Evolutionary conservation across 129 eudicot genomes (phyloP).

Genomic region (Rutidosis leptorrhynchoides): DNA sequence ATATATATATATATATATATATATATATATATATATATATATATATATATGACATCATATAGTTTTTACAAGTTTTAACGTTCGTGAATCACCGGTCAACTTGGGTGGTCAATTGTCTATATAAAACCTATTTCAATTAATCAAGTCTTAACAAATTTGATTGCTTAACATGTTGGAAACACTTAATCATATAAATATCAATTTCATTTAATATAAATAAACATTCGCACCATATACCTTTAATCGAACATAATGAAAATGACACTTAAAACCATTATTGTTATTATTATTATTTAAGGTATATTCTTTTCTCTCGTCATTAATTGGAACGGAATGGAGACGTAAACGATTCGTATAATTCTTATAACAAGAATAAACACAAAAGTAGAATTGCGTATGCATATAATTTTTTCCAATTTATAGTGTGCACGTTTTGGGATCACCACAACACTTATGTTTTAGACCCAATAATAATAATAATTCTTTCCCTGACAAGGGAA

Average conservation of each 20-base stretch:
- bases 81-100: too few species aligned
- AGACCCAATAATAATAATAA: neutral
- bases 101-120: too few species aligned
- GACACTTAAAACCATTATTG: too few species aligned
- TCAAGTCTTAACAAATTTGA: too few species aligned
- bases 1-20: too few species aligned
- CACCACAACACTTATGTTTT: neutral
- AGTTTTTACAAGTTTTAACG: too few species aligned
- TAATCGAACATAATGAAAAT: conserved; percentile 13
- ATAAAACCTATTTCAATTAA: too few species aligned
- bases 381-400: neutral
- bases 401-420: neutral
- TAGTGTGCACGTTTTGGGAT: conserved; percentile 5
- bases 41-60: too few species aligned
- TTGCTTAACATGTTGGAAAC: too few species aligned
- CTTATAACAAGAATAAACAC: neutral
- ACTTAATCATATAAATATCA: too few species aligned
- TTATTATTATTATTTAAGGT: neutral
- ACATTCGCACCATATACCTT: neutral
- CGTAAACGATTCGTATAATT: conserved; percentile 24
- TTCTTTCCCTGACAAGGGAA: neutral
- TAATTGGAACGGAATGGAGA: conserved; percentile 24
- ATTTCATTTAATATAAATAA: too few species aligned
- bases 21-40: too few species aligned
- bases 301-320: conserved; percentile 2